Evolutionary conservation across 1,284 basidiomycete genomes (phyloP).

Genomic region (Cryptococcus sp.): DNA sequence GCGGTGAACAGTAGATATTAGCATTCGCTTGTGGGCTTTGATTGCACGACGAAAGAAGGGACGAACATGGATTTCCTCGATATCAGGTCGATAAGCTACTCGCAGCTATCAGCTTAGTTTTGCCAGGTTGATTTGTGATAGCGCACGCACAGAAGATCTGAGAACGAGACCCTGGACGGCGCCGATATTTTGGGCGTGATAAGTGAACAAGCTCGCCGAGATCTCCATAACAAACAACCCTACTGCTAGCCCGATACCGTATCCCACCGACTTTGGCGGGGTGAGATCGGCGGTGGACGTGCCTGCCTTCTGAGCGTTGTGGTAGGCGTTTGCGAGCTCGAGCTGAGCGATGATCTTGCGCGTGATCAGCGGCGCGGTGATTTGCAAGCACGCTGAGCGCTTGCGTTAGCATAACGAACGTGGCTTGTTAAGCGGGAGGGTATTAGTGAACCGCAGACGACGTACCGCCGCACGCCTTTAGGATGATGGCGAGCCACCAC

Average conservation of each 20-base stretch:
- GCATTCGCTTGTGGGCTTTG: conserved; percentile 60
- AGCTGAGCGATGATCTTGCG: conserved; percentile 21
- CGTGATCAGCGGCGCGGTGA: conserved; percentile 23
- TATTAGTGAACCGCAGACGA: too few relatives aligned
- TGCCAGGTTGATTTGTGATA: background rate
- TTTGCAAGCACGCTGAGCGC: conserved; percentile 9
- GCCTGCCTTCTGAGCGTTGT: conserved; percentile 11
- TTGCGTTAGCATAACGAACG: too few relatives aligned
- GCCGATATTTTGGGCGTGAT: conserved; percentile 10
- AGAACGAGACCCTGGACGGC: conserved; percentile 11
- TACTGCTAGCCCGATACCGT: conserved; percentile 19
- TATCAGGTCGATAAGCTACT: conserved; percentile 28
- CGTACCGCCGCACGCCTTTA: conserved; percentile 2
- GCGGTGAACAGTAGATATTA: conserved; percentile 53
- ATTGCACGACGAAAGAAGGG: background rate
- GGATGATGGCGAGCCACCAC: background rate
- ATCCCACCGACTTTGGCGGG: conserved; percentile 13
- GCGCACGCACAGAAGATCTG: conserved; percentile 2
- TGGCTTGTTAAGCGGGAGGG: background rate
- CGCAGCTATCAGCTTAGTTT: background rate
- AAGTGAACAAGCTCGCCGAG: conserved; percentile 8
- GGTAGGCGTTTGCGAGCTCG: conserved; percentile 11
- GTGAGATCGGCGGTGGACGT: background rate
- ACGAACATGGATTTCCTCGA: conserved; percentile 30
- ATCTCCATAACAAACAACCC: conserved; percentile 19